These are phyloP conservation scores for Huntiella abstrusa DNA, from an alignment of 2,329 filamentous ascomycete species.

Conservation along the genomic window DNA sequence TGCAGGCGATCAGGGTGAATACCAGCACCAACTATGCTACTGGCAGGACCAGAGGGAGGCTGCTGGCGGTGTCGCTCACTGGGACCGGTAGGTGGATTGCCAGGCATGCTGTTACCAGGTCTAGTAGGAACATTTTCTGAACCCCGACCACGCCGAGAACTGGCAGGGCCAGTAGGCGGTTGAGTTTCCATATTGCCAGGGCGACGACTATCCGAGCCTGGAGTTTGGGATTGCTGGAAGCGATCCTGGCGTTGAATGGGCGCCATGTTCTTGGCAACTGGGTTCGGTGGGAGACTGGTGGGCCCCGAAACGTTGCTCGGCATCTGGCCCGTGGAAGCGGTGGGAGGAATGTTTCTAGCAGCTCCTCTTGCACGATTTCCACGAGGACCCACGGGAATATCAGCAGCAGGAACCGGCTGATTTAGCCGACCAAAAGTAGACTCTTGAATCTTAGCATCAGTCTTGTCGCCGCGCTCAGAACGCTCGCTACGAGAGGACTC, in stretches of 20 bases:
- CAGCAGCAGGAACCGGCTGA: not conserved
- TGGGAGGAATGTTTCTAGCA: conserved; percentile 1
- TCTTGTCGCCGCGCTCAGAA: not conserved
- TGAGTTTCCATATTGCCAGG: not conserved
- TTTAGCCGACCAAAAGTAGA: conserved; percentile 14
- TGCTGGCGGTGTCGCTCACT: conserved; percentile 9
- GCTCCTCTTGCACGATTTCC: conserved; percentile 8
- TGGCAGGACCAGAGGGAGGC: not conserved
- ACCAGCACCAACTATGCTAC: not conserved
- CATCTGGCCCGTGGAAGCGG: not conserved
- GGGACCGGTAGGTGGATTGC: not conserved
- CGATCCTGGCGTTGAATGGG: conserved; percentile 7
- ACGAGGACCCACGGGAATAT: conserved; percentile 16
- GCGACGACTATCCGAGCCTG: conserved; percentile 1
- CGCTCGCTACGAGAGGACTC: conserved; percentile 4
- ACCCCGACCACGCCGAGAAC: conserved; percentile 3
- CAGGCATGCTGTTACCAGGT: not conserved
- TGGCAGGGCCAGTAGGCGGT: conserved; percentile 5
- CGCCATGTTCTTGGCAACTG: not conserved
- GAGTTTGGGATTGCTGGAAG: not conserved
- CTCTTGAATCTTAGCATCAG: conserved; percentile 30
- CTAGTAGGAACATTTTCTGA: not conserved
- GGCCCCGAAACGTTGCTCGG: not conserved
- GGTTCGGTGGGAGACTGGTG: not conserved
- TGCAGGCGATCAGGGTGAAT: conserved; percentile 9